phyloP scores from a whole-genome alignment of 495 filamentous ascomycete genomes.

The Bathelium albidoporum region DNA sequence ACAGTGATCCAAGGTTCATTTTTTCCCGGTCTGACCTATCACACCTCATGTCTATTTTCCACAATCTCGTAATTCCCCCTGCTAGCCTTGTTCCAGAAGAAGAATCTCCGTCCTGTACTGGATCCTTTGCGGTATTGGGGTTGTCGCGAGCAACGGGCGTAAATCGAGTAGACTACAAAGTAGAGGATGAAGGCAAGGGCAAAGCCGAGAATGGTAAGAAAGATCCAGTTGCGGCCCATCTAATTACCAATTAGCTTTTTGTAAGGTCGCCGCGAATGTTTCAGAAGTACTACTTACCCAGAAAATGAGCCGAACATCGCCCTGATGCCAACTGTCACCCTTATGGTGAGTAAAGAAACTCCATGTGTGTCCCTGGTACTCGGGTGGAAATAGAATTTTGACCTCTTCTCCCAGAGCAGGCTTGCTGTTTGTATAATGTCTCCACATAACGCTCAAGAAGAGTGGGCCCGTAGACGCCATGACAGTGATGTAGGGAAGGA shows the following conservation, averaged over 20 bases:
- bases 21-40: neutral
- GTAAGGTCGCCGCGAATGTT: neutral
- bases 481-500: slow-evolving; percentile 77
- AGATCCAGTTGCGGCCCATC: slow-evolving; percentile 65
- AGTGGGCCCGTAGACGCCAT: slow-evolving; percentile 82
- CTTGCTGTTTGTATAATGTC: slow-evolving; percentile 23
- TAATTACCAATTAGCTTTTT: slow-evolving; percentile 3
- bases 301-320: slow-evolving; percentile 66
- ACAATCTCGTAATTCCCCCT: neutral
- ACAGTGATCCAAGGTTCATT: neutral
- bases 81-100: neutral
- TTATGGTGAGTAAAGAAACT: slow-evolving; percentile 68
- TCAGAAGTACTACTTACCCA: slow-evolving; percentile 41
- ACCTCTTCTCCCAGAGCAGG: slow-evolving; percentile 21
- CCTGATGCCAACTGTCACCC: slow-evolving; percentile 68
- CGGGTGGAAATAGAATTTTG: slow-evolving; percentile 48
- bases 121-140: neutral
- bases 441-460: slow-evolving; percentile 75
- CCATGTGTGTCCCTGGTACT: slow-evolving; percentile 62
- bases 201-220: slow-evolving; percentile 58
- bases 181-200: slow-evolving; percentile 47
- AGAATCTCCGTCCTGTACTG: neutral
- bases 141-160: neutral
- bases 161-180: slow-evolving; percentile 34
- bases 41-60: slow-evolving; percentile 2